Base-by-base conservation (phyloP, 805 yeast species). In the Hanseniaspora thailandica region DNA sequence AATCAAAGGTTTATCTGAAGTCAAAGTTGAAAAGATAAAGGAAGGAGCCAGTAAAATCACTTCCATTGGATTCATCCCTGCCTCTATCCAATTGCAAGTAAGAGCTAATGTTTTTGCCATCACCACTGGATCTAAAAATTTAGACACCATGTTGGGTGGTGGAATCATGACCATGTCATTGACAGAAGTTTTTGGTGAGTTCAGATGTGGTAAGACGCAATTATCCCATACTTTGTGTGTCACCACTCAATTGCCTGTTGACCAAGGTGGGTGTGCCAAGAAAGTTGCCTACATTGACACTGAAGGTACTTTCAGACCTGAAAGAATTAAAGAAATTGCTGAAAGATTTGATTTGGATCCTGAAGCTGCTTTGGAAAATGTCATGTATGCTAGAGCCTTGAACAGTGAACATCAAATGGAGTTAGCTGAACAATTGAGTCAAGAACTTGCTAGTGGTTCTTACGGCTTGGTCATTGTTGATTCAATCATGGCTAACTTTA, bases 221-320 rank as follows among this genome's bases (percentile, higher is more conserved):
- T 70, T 93, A 46, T 93, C 98, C 68, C 98, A 93, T 66, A 93
- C 97, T 2, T 74, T 93, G 54, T 96, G 97, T 0, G 96, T 93
- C 5, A 90, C 97, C 2, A 90, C 97, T 66, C 98, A 90, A 68
- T 72, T 93, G 53, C 97, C 97, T 5, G 78, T 90, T 47, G 96
- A 89, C 63, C 83, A 85, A 84, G 97, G 97, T 35, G 98, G 98
- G 55, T 98, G 96, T 50, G 98, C 93, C 70, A 98, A 98, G 31
- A 88, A 93, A 68, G 89, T 97, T 67, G 72, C 93, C 52, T 93
- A 86, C 64, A 89, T 93, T 56, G 98, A 93, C 63, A 90, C 97
- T 0, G 98, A 90, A 65, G 96, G 97, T 17, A 93, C 98, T 1
- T 93, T 93, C 66, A 76, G 98, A 64, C 97, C 97, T 0, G 83